These are phyloP conservation scores for Trichoderma koningiopsis DNA, from an alignment of 2,329 filamentous ascomycete genomes.

Conservation along the genomic window DNA sequence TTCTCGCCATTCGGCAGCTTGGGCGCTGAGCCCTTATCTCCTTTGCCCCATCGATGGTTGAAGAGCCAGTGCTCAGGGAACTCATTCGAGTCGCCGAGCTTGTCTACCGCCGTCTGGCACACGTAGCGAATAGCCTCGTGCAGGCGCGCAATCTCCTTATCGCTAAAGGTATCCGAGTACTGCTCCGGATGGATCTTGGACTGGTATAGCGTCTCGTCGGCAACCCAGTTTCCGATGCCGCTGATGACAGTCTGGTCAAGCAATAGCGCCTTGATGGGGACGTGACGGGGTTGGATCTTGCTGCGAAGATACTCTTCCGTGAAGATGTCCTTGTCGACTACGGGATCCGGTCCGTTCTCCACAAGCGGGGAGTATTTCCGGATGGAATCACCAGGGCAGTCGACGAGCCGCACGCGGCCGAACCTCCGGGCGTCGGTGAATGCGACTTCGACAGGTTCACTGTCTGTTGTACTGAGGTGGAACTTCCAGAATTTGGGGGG, in stretches of 20 bases:
- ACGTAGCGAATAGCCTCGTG: slow-evolving; percentile 76
- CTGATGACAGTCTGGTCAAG: slow-evolving; percentile 87
- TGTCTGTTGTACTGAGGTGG: slow-evolving; percentile 64
- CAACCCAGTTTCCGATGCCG: slow-evolving; percentile 97
- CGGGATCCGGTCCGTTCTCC: slow-evolving; percentile 92
- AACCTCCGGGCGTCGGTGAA: slow-evolving; percentile 85
- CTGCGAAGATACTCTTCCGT: slow-evolving; percentile 73
- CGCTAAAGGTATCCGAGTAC: slow-evolving; percentile 79
- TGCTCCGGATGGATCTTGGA: slow-evolving; percentile 89
- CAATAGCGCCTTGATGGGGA: slow-evolving; percentile 86
- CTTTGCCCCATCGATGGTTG: slow-evolving; percentile 86
- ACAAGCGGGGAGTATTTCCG: slow-evolving; percentile 75
- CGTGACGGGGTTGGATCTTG: slow-evolving; percentile 73
- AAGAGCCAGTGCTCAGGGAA: slow-evolving; percentile 91
- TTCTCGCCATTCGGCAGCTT: slow-evolving; percentile 81
- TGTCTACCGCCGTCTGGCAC: slow-evolving; percentile 75
- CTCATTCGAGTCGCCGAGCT: slow-evolving; percentile 76
- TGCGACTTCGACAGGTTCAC: slow-evolving; percentile 62
- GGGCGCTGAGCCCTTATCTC: slow-evolving; percentile 69
- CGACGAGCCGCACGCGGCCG: slow-evolving; percentile 76
- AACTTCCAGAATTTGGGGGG: slow-evolving; percentile 93
- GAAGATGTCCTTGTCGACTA: slow-evolving; percentile 76
- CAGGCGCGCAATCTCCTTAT: slow-evolving; percentile 70
- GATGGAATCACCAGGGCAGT: slow-evolving; percentile 77
- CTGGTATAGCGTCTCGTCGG: slow-evolving; percentile 90